Base-by-base conservation (phyloP, 257 asterid genomes). In the Solanum paucissectum region DNA sequence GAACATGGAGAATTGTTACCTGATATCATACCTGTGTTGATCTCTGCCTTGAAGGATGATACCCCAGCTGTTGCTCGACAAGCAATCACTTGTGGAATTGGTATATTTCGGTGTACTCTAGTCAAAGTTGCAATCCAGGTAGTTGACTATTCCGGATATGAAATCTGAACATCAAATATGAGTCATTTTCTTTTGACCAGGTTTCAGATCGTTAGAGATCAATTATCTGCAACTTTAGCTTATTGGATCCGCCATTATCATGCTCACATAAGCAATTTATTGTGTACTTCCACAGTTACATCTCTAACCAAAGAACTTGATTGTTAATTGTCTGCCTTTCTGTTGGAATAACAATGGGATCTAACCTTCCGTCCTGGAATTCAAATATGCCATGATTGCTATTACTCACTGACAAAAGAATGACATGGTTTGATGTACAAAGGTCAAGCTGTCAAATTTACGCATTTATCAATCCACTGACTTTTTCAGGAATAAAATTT, bases 1-100 rank as follows among this genome's bases (percentile, higher is more conserved):
- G 93, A 93, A 91, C 93, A 93, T 91, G 86, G 89, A 83, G 95
- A 95, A 90, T 90, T 94, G 90, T 89, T 97, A 86, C 98, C 98
- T 87, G 98, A 95, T 89, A 93, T 95, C 23, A 89, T 97, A 74
- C 99, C 98, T 37, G 94, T 91, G 62, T 90, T 97, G 84, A 90
- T 94, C 40, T 91, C 93, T 86, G 93, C 91, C 88, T 86, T 95
- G 92, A 93, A 91, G 83, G 99, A 97, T 76, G 98, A 92, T 68
- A 92, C 93, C 74, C 99, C 98, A 6, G 96, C 99, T 86, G 99
- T 95, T 91, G 98, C 96, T 91, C 94, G 98, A 40, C 99, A 97
- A 91, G 98, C 98, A 87, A 95, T 97, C 88, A 88, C 92, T 83
- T 97, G 95, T 72, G 97, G 96, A 36, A 90, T 90, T 87, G 98